Evolutionary conservation across 2,329 filamentous ascomycete species (phyloP).

Genomic region (Botrytis porri): DNA sequence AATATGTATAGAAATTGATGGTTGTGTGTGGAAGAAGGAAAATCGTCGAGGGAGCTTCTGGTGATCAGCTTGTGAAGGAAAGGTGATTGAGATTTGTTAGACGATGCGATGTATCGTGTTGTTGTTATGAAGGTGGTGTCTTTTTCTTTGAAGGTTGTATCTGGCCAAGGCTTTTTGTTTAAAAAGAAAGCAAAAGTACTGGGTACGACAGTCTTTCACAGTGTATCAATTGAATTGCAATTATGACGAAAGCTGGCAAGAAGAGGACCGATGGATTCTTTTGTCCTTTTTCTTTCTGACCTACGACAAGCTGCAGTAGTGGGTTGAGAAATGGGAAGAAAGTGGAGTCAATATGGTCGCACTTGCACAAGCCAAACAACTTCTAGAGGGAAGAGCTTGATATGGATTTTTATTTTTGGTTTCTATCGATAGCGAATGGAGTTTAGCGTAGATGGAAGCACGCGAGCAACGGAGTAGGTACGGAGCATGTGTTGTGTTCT

Average conservation of each 20-base stretch:
- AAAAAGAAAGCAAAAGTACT: background rate
- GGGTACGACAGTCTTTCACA: background rate
- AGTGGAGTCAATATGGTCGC: conserved; percentile 1
- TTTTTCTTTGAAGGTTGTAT: background rate
- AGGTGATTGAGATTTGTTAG: background rate
- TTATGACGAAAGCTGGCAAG: conserved; percentile 11
- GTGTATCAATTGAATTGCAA: background rate
- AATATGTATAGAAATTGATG: background rate
- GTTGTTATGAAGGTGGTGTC: background rate
- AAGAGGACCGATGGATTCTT: background rate
- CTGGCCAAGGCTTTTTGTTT: background rate
- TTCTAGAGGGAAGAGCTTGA: background rate
- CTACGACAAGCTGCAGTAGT: conserved; percentile 7
- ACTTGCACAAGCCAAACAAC: background rate
- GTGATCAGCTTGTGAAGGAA: background rate
- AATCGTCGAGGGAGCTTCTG: background rate
- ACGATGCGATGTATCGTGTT: background rate
- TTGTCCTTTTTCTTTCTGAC: background rate
- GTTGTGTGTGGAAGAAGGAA: background rate
- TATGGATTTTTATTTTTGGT: background rate
- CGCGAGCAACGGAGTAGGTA: background rate
- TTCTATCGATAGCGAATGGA: background rate
- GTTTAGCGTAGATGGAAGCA: background rate
- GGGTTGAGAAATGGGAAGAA: background rate
- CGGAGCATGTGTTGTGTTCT: background rate